Evolutionary conservation across 805 yeast species (phyloP), one percentile per base, ranked within the genome.

Genomic region (Blastobotrys muscicola): DNA sequence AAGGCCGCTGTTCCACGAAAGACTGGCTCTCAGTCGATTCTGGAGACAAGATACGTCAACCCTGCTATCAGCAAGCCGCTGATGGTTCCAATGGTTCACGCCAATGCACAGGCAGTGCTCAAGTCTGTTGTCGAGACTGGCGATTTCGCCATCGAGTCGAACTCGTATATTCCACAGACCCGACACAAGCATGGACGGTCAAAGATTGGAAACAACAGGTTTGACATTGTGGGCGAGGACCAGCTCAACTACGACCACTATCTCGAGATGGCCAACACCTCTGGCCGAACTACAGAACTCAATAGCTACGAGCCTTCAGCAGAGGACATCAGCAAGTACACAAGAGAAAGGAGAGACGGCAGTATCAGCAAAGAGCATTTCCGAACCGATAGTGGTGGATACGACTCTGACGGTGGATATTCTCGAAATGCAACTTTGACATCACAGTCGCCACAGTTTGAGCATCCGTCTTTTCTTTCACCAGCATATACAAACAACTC

Each of bases 11-110:
- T 35, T 14, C 35, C 42, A 13, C 39, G 36, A 29, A 26, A 37
- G 7, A 30, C 29, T 10, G 46, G 44, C 29, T 33, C 37, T 12
- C 35, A 41, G 3, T 37, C 43, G 6, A 36, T 33, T 16, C 41
- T 52, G 29, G 49, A 49, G n/a, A 38, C 35, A 10, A 44, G 52
- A n/a, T 54, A 52, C 40, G 41, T 39, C 36, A 51, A 54, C 38
- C 57, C 57, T 4, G 54, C 52, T 10, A 26, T 54, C 8, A 37
- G 39, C 14, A 36, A 41, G 32, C 37, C 30, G 12, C 42, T 52
- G n/a, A 45, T 49, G 2, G 50, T 45, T 7, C 56, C 57, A 4
- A 49, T 54, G 55, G 55, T 54, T 5, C 48, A 46, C 43, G 47
- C 54, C 8, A 42, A 39, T n/a, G 49, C 52, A 9, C 44, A 45